A percentile compares a stretch with the other conserved stretches of the same genome.
These are phyloP conservation scores for Cladophialophora yegresii DNA, from an alignment of 2,329 filamentous ascomycete genomes.

Conservation along the genomic window DNA sequence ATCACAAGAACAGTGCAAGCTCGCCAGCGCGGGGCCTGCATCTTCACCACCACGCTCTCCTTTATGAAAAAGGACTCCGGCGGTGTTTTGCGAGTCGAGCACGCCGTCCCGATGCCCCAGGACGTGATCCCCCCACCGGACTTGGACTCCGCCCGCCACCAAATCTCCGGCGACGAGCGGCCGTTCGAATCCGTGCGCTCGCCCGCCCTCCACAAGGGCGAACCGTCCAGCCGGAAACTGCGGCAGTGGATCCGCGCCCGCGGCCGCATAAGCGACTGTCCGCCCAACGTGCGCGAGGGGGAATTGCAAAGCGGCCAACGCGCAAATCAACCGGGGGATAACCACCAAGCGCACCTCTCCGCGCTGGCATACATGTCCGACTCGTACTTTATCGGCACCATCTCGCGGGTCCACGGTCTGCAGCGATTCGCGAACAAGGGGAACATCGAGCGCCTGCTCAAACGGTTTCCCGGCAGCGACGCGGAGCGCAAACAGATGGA, in stretches of 20 bases:
- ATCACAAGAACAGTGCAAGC: constrained; percentile 95
- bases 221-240: constrained; percentile 66
- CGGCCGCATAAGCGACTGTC: constrained; percentile 36
- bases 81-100: constrained; percentile 58
- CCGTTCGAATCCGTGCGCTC: constrained; percentile 49
- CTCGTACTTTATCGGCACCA: constrained; percentile 88
- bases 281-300: constrained; percentile 34
- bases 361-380: constrained; percentile 94
- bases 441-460: constrained; percentile 45
- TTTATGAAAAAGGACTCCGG: constrained; percentile 71
- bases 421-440: constrained; percentile 67
- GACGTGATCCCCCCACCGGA: constrained; percentile 43
- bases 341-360: constrained; percentile 54
- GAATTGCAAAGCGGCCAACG: constrained; percentile 25
- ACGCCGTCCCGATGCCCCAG: constrained; percentile 63
- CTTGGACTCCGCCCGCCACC: constrained; percentile 9
- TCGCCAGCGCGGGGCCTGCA: constrained; percentile 79
- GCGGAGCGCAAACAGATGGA: constrained; percentile 47
- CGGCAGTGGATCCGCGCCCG: constrained; percentile 55
- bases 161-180: constrained; percentile 20
- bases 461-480: constrained; percentile 47
- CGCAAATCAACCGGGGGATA: constrained; percentile 30
- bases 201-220: constrained; percentile 44
- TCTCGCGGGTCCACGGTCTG: constrained; percentile 76
- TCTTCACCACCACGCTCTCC: constrained; percentile 93